Evolutionary conservation across 768 basidiomycete species (phyloP), one percentile per base, ranked within the genome.

Genomic region (Rhodosporidiobolus sp.): DNA sequence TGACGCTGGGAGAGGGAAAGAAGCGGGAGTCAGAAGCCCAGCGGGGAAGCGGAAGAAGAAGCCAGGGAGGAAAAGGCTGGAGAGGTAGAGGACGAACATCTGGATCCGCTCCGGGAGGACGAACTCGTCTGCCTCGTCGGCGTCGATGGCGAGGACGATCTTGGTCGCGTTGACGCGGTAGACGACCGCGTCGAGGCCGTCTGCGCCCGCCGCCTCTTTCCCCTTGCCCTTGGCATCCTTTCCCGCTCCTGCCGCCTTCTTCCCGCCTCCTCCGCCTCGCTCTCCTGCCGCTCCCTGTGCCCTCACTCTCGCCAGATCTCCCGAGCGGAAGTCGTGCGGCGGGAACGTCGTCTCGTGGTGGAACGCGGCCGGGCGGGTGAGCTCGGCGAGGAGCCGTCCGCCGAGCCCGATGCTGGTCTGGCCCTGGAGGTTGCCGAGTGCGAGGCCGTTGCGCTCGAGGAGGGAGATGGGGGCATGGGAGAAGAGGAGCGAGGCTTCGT

Each of bases 351-450:
- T 84, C 12, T 83, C 87, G 4, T 86, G 81, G 78, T 94, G 90
- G 78, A 91, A 91, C 11, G 92, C 93, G 17, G 86, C 81, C 0
- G 92, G 90, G 65, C 92, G 84, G 79, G 92, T 89, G 11, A 98
- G 83, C 80, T 95, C 92, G 67, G 97, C 86, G 69, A 97, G 82
- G 57, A 88, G 94, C 83, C 94, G 94, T 35, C 94, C 94, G 35
- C 93, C 94, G 8, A 97, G 85, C 5, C 94, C 95, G 26, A 96
- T 85, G 62, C 86, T 88, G n/a, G 93, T 84, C 34, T 85, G 84
- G 1, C 86, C 84, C 3, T 92, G 82, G 3, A 97, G 83, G 56
- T 88, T 88, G 38, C 86, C 86, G 2, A 96, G 80, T 0, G 91
- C 88, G 17, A 98, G 83, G 6, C 94, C 94, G 68, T 89, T 89